Percentiles rank a stretch among this genome's conserved stretches.
Evolutionary conservation across 768 basidiomycete species (phyloP).

Genomic region (Mycena pura): DNA sequence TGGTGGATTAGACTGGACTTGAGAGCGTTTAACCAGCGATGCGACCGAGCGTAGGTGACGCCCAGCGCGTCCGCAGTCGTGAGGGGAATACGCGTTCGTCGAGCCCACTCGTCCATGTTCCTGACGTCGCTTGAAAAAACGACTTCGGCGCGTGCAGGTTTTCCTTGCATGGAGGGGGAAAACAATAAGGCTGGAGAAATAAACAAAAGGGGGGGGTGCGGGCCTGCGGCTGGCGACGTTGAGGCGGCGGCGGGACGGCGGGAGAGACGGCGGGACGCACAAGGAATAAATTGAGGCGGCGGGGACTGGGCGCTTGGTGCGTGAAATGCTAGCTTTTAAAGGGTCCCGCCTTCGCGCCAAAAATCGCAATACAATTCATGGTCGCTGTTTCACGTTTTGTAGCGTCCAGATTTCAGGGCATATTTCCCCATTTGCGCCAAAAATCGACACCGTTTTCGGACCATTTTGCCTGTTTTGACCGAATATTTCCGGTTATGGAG

Average conservation of each 20-base stretch:
- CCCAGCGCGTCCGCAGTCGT: conserved; percentile 85
- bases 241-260: not conserved
- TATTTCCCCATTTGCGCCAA: too few relatives aligned
- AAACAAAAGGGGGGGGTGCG: conserved; percentile 32
- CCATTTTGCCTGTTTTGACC: too few relatives aligned
- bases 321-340: not conserved
- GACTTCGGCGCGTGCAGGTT: conserved; percentile 57
- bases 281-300: not conserved
- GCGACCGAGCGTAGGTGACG: conserved; percentile 80
- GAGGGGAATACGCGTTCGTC: conserved; percentile 78
- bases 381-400: not conserved
- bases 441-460: too few relatives aligned
- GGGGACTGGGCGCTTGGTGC: not conserved
- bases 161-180: conserved; percentile 38
- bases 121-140: conserved; percentile 81
- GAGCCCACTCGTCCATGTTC: conserved; percentile 86
- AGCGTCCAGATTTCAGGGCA: too few relatives aligned
- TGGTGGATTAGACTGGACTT: conserved; percentile 68
- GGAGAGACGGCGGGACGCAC: conserved; percentile 5
- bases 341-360: conserved; percentile 1
- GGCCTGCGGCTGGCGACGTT: not conserved
- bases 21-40: conserved; percentile 74
- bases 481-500: too few relatives aligned
- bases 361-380: not conserved
- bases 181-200: not conserved